Conservation (phyloP, 352 stramenopile genomes). For the Globisporangium okanoganense region DNA sequence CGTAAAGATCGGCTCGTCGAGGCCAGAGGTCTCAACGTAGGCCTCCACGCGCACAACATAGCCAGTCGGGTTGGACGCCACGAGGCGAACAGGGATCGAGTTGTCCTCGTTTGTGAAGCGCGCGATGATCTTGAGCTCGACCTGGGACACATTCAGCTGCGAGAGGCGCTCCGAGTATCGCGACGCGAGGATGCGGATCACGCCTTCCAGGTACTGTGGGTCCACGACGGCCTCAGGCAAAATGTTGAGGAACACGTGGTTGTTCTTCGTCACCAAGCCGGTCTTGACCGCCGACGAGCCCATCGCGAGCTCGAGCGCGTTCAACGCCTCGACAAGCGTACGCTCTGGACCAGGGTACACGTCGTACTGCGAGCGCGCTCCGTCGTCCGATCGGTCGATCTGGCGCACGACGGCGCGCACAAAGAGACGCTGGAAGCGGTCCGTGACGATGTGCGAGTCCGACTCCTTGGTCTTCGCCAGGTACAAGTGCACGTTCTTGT, state of each 20-base stretch:
- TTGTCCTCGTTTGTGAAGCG: constrained; percentile 89
- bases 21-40: constrained; percentile 96
- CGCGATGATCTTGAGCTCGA: constrained; percentile 97
- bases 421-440: constrained; percentile 94
- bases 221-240: constrained; percentile 93
- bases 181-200: constrained; percentile 91
- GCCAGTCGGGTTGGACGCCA: constrained; percentile 97
- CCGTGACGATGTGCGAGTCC: constrained; percentile 75
- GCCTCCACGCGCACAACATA: constrained; percentile 99
- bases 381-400: constrained; percentile 74
- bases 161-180: constrained; percentile 89
- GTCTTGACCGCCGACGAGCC: constrained; percentile 88
- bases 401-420: constrained; percentile 94
- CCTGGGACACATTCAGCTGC: constrained; percentile 92
- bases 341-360: constrained; percentile 93
- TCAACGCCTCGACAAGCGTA: constrained; percentile 98
- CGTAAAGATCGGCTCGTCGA: constrained; percentile 85
- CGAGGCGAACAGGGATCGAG: constrained; percentile 95
- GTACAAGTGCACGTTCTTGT: constrained; percentile 99
- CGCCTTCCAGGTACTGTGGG: constrained; percentile 94
- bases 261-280: constrained; percentile 89
- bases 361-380: constrained; percentile 84
- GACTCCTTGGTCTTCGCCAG: constrained; percentile 91
- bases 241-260: constrained; percentile 99
- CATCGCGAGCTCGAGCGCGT: constrained; percentile 95